Percentiles rank a stretch among this genome's conserved stretches.
Conservation (phyloP, 1,284 basidiomycete species). For the Boletellus sp. region DNA sequence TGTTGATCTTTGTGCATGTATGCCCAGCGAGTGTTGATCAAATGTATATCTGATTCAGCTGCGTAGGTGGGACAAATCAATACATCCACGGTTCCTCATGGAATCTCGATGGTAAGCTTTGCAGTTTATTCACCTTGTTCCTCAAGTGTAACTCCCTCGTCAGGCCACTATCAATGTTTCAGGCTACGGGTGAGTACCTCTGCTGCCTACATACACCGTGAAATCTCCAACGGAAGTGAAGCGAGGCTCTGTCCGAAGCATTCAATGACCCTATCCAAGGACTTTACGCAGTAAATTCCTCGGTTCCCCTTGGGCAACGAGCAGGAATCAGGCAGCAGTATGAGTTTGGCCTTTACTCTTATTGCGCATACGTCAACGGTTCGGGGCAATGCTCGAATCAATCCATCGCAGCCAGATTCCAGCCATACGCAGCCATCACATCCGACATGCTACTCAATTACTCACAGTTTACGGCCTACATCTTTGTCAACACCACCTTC, state of each 20-base stretch:
- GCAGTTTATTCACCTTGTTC: neutral
- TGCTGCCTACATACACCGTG: constrained; percentile 3
- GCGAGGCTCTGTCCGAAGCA: constrained; percentile 47
- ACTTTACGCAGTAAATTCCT: constrained; percentile 67
- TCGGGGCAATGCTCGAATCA: constrained; percentile 61
- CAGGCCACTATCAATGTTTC: constrained; percentile 70
- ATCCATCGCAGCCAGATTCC: constrained; percentile 54
- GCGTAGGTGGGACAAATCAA: constrained; percentile 76
- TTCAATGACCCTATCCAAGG: constrained; percentile 56
- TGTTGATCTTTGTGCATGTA: constrained; percentile 79
- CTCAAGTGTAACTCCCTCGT: constrained; percentile 17
- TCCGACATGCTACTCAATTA: constrained; percentile 66
- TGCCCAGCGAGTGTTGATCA: constrained; percentile 28
- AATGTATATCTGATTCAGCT: constrained; percentile 32
- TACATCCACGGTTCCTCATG: constrained; percentile 64
- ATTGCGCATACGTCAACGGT: constrained; percentile 65
- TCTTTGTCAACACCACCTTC: constrained; percentile 55
- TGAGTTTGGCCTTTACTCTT: constrained; percentile 72
- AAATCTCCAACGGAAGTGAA: constrained; percentile 29
- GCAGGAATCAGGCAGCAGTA: constrained; percentile 68
- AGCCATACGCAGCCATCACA: constrained; percentile 57
- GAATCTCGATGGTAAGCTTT: constrained; percentile 62
- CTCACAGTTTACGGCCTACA: constrained; percentile 49
- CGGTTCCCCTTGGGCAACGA: constrained; percentile 52
- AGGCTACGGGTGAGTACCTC: constrained; percentile 54